phyloP scores from a whole-genome alignment of 768 basidiomycete genomes.

The Fomitopsis serialis region DNA sequence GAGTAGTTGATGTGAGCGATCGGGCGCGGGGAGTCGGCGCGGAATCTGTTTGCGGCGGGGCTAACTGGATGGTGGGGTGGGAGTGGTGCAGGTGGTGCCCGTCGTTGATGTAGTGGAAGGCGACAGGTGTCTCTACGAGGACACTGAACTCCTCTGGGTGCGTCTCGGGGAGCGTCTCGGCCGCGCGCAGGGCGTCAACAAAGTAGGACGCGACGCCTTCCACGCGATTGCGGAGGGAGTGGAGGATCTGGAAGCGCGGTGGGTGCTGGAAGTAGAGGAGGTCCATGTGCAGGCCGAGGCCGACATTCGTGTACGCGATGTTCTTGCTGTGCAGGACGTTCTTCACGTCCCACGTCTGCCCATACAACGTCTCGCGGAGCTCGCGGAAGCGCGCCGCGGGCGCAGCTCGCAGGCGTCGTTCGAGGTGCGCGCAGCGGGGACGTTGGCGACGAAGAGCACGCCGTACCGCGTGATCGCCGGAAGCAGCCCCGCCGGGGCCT shows the following conservation, averaged over 20 bases:
- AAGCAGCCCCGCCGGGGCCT: constrained; percentile 40
- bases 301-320: constrained; percentile 91
- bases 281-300: constrained; percentile 90
- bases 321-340: constrained; percentile 72
- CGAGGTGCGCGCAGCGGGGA: constrained; percentile 58
- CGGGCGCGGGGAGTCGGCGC: constrained; percentile 7
- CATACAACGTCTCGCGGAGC: constrained; percentile 86
- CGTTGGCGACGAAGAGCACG: constrained; percentile 64
- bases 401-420: constrained; percentile 63
- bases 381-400: constrained; percentile 70
- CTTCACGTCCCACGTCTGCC: constrained; percentile 83
- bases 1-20: constrained; percentile 83
- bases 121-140: constrained; percentile 62
- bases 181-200: constrained; percentile 75
- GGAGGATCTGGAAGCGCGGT: constrained; percentile 88
- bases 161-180: constrained; percentile 40
- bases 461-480: constrained; percentile 64
- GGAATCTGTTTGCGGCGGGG: constrained; percentile 5
- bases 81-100: constrained; percentile 71
- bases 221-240: constrained; percentile 84
- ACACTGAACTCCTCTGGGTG: constrained; percentile 49
- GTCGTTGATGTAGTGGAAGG: constrained; percentile 90
- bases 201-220: constrained; percentile 82
- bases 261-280: constrained; percentile 85
- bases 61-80: constrained; percentile 75